These are phyloP conservation scores for Peronospora destructor DNA, from an alignment of 352 stramenopile species.

Conservation along the genomic window DNA sequence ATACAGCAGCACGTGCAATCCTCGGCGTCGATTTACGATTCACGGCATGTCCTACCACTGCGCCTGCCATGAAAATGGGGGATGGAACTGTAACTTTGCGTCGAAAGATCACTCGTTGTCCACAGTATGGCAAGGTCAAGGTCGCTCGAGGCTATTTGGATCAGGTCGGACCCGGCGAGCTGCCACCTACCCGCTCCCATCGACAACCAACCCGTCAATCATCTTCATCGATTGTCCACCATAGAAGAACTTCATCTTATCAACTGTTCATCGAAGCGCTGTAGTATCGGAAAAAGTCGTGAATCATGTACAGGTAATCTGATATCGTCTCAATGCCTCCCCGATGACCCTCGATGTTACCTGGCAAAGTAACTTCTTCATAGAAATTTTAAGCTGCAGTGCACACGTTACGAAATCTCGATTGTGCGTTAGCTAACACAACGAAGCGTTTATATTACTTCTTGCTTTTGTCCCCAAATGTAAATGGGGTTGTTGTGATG, in stretches of 20 bases:
- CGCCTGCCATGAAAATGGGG: conserved; percentile 1
- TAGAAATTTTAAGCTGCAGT: no score
- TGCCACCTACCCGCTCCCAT: neutral
- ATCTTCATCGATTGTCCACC: conserved; percentile 16
- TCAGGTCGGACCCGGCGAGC: neutral
- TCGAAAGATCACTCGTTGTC: neutral
- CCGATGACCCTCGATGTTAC: neutral
- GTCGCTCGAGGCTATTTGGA: neutral
- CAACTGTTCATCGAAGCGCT: neutral
- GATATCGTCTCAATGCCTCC: neutral
- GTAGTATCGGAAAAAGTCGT: neutral
- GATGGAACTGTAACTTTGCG: conserved; percentile 6
- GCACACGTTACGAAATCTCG: no score
- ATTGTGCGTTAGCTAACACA: no score
- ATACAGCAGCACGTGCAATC: conserved; percentile 6
- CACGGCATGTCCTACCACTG: conserved; percentile 6
- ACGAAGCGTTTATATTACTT: no score
- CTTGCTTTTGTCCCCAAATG: no score
- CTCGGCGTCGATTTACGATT: conserved; percentile 8
- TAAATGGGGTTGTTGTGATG: no score
- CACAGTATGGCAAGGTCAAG: neutral
- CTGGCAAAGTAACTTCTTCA: no score
- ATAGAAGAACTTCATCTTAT: neutral
- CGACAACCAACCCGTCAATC: conserved; percentile 1
- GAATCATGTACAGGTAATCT: neutral